Base-by-base conservation (phyloP, 164 flowering plant species). In the Saururus chinensis region DNA sequence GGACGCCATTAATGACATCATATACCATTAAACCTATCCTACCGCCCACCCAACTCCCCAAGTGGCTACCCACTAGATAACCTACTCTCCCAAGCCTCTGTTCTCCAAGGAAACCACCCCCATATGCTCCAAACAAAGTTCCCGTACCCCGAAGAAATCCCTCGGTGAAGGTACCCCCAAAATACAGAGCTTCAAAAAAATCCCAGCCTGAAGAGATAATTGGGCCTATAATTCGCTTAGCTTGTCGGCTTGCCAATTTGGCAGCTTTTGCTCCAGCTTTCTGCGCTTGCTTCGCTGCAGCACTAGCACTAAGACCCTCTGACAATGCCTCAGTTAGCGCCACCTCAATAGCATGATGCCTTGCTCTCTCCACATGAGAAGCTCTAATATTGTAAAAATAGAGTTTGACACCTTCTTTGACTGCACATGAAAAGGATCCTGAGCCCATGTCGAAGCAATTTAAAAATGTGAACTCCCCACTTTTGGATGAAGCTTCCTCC, bases 1-100 rank as follows among this genome's bases (percentile, higher is more conserved):
- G 82, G 53, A 84, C 81, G 57, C 96, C 96, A 77, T 73, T 91
- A 51, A 73, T 76, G 45, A 92, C 81, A 71, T 88, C 98, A 68
- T 88, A 92, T 3, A 81, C 77, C 96, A 88, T 92, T n/a, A 88
- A 71, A 35, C 98, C 97, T 23, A 92, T 68, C 66, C 92, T 77
- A 66, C 95, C 98, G 24, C 96, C 96, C 66, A 84, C 68, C 90
- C 95, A 88, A 82, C 92, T 88, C 67, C 96, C 96, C 77, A 92
- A 59, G 57, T 83, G 84, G 60, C 98, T 84, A 56, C 97, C 96
- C 11, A 79, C 81, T 65, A 93, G 89, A 73, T 93, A 93, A 54
- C 97, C 97, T 57, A 84, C 40, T 65, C 81, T 83, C 53, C 97
- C 99, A 62, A 88, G 79, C 70, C 79, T 78, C 63, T 85, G 77